Percentiles rank a stretch among this genome's conserved stretches.
Conservation (phyloP, 108 stramenopile species). For the Nitzschia sp. region DNA sequence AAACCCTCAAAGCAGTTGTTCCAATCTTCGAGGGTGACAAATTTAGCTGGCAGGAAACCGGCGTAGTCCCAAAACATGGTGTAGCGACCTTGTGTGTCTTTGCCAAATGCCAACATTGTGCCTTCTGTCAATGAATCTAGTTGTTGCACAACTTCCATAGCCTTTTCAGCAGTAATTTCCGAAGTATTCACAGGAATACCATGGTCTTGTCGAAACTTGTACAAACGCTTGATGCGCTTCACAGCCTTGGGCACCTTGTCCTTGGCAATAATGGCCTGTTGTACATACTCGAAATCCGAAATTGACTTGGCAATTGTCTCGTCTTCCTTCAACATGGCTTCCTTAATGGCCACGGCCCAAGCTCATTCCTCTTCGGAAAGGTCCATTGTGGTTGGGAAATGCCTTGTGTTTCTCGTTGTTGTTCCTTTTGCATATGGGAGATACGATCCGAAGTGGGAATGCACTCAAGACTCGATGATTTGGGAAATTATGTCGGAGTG, state of each 20-base stretch:
- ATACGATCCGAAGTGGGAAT: too few species aligned
- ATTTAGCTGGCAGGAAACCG: too few species aligned
- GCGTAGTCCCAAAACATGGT: too few species aligned
- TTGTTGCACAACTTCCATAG: not conserved
- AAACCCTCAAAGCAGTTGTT: too few species aligned
- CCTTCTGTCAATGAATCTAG: too few species aligned
- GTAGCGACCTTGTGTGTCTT: too few species aligned
- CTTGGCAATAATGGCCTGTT: slow-evolving; percentile 8
- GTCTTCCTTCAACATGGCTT: not conserved
- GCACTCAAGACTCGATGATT: too few species aligned
- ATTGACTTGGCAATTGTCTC: not conserved
- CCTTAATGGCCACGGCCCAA: not conserved
- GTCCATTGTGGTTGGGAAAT: not conserved
- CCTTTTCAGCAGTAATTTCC: not conserved
- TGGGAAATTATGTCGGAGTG: too few species aligned
- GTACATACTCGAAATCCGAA: slow-evolving; percentile 5
- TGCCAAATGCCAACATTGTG: too few species aligned
- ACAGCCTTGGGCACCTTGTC: slow-evolving; percentile 3
- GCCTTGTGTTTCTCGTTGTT: too few species aligned
- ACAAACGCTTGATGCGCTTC: not conserved
- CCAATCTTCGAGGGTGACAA: too few species aligned
- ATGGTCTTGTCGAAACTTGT: not conserved
- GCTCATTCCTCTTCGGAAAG: not conserved
- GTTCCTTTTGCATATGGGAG: too few species aligned
- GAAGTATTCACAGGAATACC: not conserved